Evolutionary conservation across 2,329 filamentous ascomycete species (phyloP).

Genomic region (Ophiostoma angusticollis): DNA sequence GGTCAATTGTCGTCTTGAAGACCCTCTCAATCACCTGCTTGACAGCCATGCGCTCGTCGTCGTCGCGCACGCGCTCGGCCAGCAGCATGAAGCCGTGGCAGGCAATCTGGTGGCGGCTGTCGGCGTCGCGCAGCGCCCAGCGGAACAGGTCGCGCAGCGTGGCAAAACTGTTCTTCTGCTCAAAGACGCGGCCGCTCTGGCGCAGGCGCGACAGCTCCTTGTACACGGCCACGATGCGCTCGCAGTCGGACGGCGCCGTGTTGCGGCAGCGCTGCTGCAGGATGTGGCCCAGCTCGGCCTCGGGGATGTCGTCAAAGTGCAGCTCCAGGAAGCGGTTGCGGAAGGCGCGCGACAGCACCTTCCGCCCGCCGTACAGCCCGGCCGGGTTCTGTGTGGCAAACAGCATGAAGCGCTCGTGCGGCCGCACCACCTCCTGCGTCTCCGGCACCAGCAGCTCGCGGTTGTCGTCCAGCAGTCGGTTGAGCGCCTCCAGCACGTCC

Average conservation of each 20-base stretch:
- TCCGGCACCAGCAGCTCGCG: conserved; percentile 90
- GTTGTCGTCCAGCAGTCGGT: conserved; percentile 91
- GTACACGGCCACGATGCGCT: conserved; percentile 84
- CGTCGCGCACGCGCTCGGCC: conserved; percentile 84
- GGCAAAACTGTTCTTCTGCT: conserved; percentile 94
- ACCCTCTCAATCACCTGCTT: conserved; percentile 80
- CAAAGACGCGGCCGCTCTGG: conserved; percentile 83
- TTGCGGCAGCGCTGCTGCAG: conserved; percentile 75
- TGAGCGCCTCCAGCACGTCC: conserved; percentile 91
- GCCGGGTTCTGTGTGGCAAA: conserved; percentile 97
- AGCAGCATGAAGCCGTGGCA: conserved; percentile 93
- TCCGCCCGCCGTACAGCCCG: conserved; percentile 87
- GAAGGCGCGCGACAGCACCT: conserved; percentile 86
- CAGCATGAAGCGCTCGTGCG: conserved; percentile 91
- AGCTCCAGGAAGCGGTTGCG: conserved; percentile 93
- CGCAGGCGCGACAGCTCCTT: conserved; percentile 80
- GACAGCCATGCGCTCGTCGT: conserved; percentile 72
- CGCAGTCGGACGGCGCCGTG: conserved; percentile 81
- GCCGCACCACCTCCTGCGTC: conserved; percentile 84
- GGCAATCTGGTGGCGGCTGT: conserved; percentile 78
- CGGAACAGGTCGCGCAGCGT: conserved; percentile 91
- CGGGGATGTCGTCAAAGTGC: conserved; percentile 95
- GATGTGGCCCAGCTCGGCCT: conserved; percentile 85
- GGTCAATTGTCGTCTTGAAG: conserved; percentile 75
- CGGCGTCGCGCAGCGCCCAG: conserved; percentile 78